phyloP scores from a whole-genome alignment of 148 eudicot genomes.

The Rhododendron ovatum region DNA sequence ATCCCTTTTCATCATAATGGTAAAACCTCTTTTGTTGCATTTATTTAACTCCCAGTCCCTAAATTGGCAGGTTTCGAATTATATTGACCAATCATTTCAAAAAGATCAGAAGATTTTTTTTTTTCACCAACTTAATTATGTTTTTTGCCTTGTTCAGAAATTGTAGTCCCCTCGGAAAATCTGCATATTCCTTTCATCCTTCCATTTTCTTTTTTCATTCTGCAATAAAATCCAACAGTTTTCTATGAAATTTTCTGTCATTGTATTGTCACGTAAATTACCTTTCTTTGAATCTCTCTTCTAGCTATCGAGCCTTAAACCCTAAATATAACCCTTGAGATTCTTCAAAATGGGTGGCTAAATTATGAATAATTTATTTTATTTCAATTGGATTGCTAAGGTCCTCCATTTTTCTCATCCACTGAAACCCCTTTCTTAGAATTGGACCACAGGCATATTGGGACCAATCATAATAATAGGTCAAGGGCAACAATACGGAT shows the following conservation, averaged over 20 bases:
- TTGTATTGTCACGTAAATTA: not conserved
- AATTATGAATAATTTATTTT: not conserved
- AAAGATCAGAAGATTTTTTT: not conserved
- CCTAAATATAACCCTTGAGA: not conserved
- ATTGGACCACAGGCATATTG: conserved; percentile 8
- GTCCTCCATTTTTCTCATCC: not conserved
- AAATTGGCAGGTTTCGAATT: conserved; percentile 9
- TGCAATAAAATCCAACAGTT: not conserved
- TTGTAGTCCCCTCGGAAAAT: not conserved
- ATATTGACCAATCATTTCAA: conserved; percentile 3
- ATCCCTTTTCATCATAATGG: conserved; percentile 7
- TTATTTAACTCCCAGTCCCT: not conserved
- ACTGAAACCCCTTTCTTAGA: not conserved
- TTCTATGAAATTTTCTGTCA: not conserved
- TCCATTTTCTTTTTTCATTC: not conserved
- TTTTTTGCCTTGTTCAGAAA: conserved; percentile 5
- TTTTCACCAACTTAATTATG: not conserved
- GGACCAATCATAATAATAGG: not conserved
- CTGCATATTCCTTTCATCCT: not conserved
- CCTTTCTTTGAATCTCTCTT: not conserved
- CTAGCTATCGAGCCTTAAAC: not conserved
- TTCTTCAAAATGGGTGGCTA: not conserved
- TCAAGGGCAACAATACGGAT: not conserved
- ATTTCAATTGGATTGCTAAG: not conserved
- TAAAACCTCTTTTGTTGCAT: conserved; percentile 10